phyloP scores from a whole-genome alignment of 2,329 filamentous ascomycete genomes.

The Penicillium sp. region DNA sequence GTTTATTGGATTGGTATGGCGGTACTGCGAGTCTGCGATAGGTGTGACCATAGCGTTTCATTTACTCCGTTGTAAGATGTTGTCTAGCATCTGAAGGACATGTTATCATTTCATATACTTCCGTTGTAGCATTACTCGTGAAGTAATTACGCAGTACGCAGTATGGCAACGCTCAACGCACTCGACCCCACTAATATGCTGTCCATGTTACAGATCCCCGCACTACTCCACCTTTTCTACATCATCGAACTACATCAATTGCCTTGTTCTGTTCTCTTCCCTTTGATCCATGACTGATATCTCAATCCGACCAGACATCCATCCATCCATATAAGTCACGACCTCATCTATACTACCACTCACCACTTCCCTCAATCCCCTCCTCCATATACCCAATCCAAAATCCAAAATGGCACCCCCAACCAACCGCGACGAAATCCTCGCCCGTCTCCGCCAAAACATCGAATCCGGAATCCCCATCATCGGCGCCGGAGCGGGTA shows the following conservation, averaged over 20 bases:
- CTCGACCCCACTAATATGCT: too few relatives aligned
- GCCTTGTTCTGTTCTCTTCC: too few relatives aligned
- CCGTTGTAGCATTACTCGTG: neutral
- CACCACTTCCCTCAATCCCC: neutral
- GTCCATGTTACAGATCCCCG: too few relatives aligned
- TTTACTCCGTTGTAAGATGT: neutral
- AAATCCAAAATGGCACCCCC: slow-evolving; percentile 53
- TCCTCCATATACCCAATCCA: neutral
- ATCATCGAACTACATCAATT: too few relatives aligned
- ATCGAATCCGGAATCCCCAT: slow-evolving; percentile 57
- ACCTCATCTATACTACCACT: too few relatives aligned
- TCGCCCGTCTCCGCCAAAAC: slow-evolving; percentile 52
- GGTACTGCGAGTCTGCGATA: slow-evolving; percentile 13
- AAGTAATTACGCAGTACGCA: too few relatives aligned
- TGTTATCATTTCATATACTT: neutral
- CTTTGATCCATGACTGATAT: too few relatives aligned
- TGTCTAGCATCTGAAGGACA: slow-evolving; percentile 1
- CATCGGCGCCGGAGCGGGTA: slow-evolving; percentile 64
- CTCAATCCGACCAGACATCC: too few relatives aligned
- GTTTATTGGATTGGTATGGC: slow-evolving; percentile 18
- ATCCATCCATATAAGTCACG: too few relatives aligned
- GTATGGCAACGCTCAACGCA: too few relatives aligned
- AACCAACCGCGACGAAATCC: slow-evolving; percentile 54
- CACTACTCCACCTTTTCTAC: too few relatives aligned
- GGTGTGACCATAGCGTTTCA: slow-evolving; percentile 14